Conservation (phyloP, 1,284 basidiomycete genomes). For the Fomitopsis betulina region DNA sequence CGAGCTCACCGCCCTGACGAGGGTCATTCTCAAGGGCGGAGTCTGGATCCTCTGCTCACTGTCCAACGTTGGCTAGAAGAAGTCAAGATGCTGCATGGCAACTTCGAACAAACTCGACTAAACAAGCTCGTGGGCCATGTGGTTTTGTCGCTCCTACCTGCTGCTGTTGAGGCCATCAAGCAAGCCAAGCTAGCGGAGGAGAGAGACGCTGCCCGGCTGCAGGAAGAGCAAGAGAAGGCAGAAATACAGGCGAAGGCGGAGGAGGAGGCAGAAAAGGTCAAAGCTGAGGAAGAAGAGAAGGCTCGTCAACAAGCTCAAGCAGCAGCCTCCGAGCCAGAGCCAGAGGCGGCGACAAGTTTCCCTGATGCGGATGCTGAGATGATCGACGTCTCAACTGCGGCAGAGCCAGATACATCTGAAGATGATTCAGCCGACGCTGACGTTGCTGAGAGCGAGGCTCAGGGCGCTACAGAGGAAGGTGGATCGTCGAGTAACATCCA, state of each 20-base stretch:
- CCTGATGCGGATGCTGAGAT: slow-evolving; percentile 39
- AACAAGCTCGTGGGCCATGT: slow-evolving; percentile 71
- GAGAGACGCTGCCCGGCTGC: slow-evolving; percentile 30
- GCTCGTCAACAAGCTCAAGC: background rate
- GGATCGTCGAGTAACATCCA: slow-evolving; percentile 37
- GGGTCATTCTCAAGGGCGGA: slow-evolving; percentile 45
- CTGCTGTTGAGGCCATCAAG: slow-evolving; percentile 59
- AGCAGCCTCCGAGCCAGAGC: slow-evolving; percentile 19
- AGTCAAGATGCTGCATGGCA: slow-evolving; percentile 75
- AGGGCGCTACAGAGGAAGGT: slow-evolving; percentile 14
- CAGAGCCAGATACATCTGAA: slow-evolving; percentile 19
- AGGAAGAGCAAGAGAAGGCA: slow-evolving; percentile 37
- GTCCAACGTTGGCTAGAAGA: slow-evolving; percentile 92
- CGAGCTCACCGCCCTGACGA: slow-evolving; percentile 46
- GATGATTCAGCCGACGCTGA: slow-evolving; percentile 7
- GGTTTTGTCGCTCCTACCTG: slow-evolving; percentile 76
- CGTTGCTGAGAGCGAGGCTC: slow-evolving; percentile 12
- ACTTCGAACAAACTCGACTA: slow-evolving; percentile 66
- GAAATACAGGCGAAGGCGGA: slow-evolving; percentile 27
- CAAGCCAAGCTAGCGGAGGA: slow-evolving; percentile 48
- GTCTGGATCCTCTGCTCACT: slow-evolving; percentile 78
- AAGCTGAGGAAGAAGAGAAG: slow-evolving; percentile 14
- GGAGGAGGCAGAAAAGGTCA: slow-evolving; percentile 24
- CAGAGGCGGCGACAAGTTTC: slow-evolving; percentile 10
- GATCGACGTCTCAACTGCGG: slow-evolving; percentile 30